phyloP scores from a whole-genome alignment of 345 rosid species.

The Crucihimalaya himalaica region DNA sequence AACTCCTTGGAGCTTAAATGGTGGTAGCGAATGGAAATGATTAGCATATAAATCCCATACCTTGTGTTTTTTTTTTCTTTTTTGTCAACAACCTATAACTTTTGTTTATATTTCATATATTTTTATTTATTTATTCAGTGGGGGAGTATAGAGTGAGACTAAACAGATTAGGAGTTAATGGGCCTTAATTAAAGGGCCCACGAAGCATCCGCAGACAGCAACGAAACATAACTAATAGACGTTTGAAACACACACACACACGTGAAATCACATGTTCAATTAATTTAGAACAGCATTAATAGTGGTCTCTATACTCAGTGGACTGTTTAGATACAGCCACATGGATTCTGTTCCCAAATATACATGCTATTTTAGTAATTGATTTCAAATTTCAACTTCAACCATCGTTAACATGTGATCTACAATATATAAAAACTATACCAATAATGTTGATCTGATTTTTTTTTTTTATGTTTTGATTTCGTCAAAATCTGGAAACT shows the following conservation, averaged over 20 bases:
- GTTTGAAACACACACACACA: conserved; percentile 19
- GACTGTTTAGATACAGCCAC: conserved; percentile 40
- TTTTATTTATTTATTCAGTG: too few relatives aligned
- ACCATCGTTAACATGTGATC: conserved; percentile 34
- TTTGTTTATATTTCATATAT: too few relatives aligned
- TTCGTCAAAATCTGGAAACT: neutral
- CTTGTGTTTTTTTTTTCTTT: too few relatives aligned
- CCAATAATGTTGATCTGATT: conserved; percentile 22
- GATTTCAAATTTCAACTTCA: conserved; percentile 28
- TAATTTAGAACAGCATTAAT: conserved; percentile 33
- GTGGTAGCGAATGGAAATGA: neutral
- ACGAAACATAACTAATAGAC: conserved; percentile 29
- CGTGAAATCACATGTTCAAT: conserved; percentile 43
- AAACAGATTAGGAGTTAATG: conserved; percentile 4
- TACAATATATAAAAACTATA: neutral
- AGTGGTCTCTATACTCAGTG: conserved; percentile 28
- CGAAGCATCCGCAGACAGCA: conserved; percentile 31
- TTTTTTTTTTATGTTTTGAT: neutral
- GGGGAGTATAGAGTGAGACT: neutral
- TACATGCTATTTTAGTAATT: conserved; percentile 11
- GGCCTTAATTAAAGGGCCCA: conserved; percentile 35
- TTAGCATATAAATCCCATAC: too few relatives aligned
- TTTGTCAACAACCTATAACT: too few relatives aligned
- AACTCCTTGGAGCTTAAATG: neutral
- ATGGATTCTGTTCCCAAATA: conserved; percentile 31